Evolutionary conservation across 805 yeast genomes (phyloP), one percentile per base, ranked within the genome.

Genomic region (Candida berthetii): DNA sequence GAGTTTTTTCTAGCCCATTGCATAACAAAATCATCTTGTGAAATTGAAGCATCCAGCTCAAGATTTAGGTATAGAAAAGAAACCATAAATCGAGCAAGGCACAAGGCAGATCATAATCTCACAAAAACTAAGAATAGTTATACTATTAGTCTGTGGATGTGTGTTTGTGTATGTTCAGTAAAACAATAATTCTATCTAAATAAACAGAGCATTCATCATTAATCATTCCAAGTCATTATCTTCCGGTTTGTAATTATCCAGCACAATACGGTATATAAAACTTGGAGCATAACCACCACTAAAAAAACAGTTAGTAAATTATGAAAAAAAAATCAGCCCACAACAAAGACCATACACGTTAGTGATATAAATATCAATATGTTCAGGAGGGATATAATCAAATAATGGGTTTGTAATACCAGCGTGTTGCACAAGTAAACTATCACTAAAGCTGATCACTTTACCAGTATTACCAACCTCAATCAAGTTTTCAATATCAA

Each of bases 221-320:
- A 22, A 31, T 43, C 62, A 69, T 43, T 71, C 80, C 47, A 82
- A 65, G 52, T 71, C 72, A 44, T 77, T 86, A 66, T 93, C 98
- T 54, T 83, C 89, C 40, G 82, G 78, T 62, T 85, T 84, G 64
- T 93, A 93, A 64, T 91, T 88, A 63, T 93, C 99, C 68, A 90
- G 77, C 17, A 93, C 96, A 42, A 93, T 85, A 64, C 99, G 82
- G 64, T 93, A 93, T 41, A 93, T 85, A 66, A 93, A 93, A 53
- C 91, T 87, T 37, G 99, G 98, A 20, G 98, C 86, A 60, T 85
- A 89, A 14, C 98, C 98, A 38, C 98, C 99, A 22, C n/a, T n/a
- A n/a, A n/a, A n/a, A n/a, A n/a, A n/a, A 43, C 56, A 52, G 31
- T 4, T 40, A 62, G 52, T 43, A 7, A 48, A 41, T 48, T 42